Percentiles rank a stretch among this genome's conserved stretches.
phyloP scores from a whole-genome alignment of 2,329 filamentous ascomycete genomes.

The Fusarium lyarnte region DNA sequence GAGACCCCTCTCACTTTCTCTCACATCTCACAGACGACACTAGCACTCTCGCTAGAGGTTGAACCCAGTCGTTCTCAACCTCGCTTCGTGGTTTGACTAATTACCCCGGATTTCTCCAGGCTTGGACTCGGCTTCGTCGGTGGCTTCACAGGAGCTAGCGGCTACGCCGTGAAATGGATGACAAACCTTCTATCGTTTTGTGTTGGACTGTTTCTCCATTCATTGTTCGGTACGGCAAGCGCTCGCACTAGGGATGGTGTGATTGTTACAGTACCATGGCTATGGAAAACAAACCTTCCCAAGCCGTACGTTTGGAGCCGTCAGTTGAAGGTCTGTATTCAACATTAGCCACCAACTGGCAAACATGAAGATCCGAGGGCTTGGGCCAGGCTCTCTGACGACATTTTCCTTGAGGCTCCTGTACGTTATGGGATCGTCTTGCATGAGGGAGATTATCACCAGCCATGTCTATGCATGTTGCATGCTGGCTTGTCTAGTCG shows the following conservation, averaged over 20 bases:
- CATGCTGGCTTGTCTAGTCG: conserved; percentile 13
- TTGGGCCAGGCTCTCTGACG: conserved; percentile 27
- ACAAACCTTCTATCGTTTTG: neutral
- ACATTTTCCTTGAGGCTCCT: conserved; percentile 18
- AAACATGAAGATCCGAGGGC: conserved; percentile 26
- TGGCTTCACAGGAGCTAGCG: conserved; percentile 19
- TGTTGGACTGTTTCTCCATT: neutral
- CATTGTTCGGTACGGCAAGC: neutral
- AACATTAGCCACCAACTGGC: conserved; percentile 17
- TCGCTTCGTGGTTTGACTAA: conserved; percentile 4
- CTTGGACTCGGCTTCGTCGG: conserved; percentile 16
- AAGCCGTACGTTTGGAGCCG: conserved; percentile 16
- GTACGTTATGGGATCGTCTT: conserved; percentile 6
- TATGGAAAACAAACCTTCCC: conserved; percentile 14
- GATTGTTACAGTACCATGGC: conserved; percentile 22
- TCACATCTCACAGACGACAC: neutral
- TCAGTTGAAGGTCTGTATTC: conserved; percentile 1
- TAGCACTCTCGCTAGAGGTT: neutral
- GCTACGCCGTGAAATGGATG: conserved; percentile 10
- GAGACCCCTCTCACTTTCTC: conserved; percentile 3
- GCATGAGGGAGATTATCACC: conserved; percentile 14
- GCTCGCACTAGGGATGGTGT: conserved; percentile 4
- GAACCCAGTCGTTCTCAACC: neutral
- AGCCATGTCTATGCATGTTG: conserved; percentile 15
- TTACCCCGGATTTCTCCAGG: conserved; percentile 34